Evolutionary conservation across 306 rosid genomes (phyloP).

Genomic region (Vigna unguiculata): DNA sequence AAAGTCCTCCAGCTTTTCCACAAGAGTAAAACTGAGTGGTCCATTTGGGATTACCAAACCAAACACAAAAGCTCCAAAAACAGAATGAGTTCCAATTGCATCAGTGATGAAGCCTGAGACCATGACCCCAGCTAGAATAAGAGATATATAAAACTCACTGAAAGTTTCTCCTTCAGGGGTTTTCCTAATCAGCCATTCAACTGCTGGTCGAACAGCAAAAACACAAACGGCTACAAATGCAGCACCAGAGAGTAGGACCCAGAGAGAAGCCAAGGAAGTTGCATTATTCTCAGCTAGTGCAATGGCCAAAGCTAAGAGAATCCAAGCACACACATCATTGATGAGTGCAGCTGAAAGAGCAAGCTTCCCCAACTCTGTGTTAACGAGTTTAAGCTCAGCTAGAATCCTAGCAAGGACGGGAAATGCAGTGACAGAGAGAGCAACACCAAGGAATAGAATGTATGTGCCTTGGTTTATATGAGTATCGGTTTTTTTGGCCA

Average conservation of each 20-base stretch:
- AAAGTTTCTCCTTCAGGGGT: constrained; percentile 89
- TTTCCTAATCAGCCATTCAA: constrained; percentile 64
- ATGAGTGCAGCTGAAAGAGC: constrained; percentile 83
- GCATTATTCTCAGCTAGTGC: constrained; percentile 68
- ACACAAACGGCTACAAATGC: constrained; percentile 66
- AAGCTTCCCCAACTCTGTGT: constrained; percentile 75
- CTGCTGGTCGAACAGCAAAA: constrained; percentile 64
- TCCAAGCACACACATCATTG: constrained; percentile 90
- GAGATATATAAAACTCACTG: constrained; percentile 74
- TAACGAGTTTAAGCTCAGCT: constrained; percentile 82
- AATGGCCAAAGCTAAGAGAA: constrained; percentile 79
- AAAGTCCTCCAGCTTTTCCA: constrained; percentile 95
- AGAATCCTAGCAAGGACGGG: constrained; percentile 84
- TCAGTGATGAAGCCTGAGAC: constrained; percentile 87
- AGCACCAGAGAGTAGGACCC: constrained; percentile 74
- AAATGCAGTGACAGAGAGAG: constrained; percentile 88
- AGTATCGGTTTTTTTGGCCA: not conserved
- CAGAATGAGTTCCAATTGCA: constrained; percentile 91
- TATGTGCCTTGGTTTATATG: constrained; percentile 56
- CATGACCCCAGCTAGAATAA: constrained; percentile 92
- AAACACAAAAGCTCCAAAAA: constrained; percentile 91
- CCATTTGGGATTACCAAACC: constrained; percentile 92
- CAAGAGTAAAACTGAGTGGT: constrained; percentile 80
- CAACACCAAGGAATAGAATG: constrained; percentile 79
- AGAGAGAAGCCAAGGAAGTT: constrained; percentile 68